phyloP scores from a whole-genome alignment of 495 filamentous ascomycete species.

The Penicillium egyptiacum region DNA sequence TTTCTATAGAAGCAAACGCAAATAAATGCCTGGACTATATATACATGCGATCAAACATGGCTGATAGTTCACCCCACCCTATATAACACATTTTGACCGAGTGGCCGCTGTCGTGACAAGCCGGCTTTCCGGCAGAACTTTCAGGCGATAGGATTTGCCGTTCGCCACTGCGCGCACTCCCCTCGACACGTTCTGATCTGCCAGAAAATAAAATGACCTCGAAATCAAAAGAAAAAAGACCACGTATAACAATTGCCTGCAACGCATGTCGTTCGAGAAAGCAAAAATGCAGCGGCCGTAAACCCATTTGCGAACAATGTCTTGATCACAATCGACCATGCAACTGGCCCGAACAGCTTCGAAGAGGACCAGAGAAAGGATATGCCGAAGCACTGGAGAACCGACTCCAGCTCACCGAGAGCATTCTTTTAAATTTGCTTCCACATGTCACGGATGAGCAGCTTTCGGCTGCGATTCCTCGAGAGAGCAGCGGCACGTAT shows the following conservation, averaged over 20 bases:
- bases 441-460: constrained; percentile 34
- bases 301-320: constrained; percentile 41
- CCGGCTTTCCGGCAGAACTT: constrained; percentile 26
- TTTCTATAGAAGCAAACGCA: background rate
- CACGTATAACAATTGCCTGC: constrained; percentile 39
- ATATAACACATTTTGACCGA: background rate
- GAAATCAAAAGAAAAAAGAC: constrained; percentile 23
- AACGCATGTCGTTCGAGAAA: constrained; percentile 41
- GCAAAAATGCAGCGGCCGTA: constrained; percentile 39
- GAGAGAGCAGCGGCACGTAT: constrained; percentile 9
- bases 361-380: constrained; percentile 42
- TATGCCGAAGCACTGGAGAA: constrained; percentile 43
- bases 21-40: background rate
- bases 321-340: constrained; percentile 37
- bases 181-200: background rate
- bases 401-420: constrained; percentile 41
- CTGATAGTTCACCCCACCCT: constrained; percentile 12
- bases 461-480: constrained; percentile 21
- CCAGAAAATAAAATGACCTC: background rate
- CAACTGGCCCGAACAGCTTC: constrained; percentile 43
- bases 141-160: constrained; percentile 24
- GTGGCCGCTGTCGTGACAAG: background rate
- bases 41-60: background rate
- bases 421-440: constrained; percentile 32
- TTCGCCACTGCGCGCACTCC: background rate